Percentiles rank a stretch among this genome's conserved stretches.
Conservation (phyloP, 2,329 filamentous ascomycete genomes). For the Fusarium zealandicum region DNA sequence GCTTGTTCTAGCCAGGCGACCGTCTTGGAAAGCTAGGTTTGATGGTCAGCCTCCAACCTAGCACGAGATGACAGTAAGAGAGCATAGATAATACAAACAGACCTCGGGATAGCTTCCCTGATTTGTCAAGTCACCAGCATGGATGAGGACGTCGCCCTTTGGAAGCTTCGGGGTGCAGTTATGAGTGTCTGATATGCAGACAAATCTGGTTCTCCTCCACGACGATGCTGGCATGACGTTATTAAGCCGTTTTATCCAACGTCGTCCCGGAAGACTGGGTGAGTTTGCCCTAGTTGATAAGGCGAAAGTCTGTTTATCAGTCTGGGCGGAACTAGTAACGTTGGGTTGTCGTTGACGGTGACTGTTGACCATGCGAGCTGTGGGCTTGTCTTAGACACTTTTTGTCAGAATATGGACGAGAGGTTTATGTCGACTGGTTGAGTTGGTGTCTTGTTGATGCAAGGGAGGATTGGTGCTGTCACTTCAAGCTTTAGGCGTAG, state of each 20-base stretch:
- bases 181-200: constrained; percentile 81
- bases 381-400: constrained; percentile 33
- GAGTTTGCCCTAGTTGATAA: constrained; percentile 25
- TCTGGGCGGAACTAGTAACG: background rate
- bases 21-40: constrained; percentile 60
- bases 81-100: constrained; percentile 2
- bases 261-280: constrained; percentile 20
- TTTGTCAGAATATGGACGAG: constrained; percentile 9
- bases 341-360: background rate
- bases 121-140: constrained; percentile 80
- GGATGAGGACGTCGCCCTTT: constrained; percentile 75
- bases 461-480: constrained; percentile 17
- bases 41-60: constrained; percentile 12
- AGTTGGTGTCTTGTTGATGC: constrained; percentile 3
- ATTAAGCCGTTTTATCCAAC: constrained; percentile 15
- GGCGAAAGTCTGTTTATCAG: constrained; percentile 29
- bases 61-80: background rate
- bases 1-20: constrained; percentile 72
- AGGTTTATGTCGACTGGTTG: constrained; percentile 14
- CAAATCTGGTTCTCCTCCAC: constrained; percentile 65
- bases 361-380: constrained; percentile 10
- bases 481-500: background rate
- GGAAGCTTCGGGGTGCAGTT: constrained; percentile 71
- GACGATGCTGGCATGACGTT: constrained; percentile 26
- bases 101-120: constrained; percentile 68